Conservation (phyloP, 2,329 filamentous ascomycete species). For the Fusarium coffeatum region DNA sequence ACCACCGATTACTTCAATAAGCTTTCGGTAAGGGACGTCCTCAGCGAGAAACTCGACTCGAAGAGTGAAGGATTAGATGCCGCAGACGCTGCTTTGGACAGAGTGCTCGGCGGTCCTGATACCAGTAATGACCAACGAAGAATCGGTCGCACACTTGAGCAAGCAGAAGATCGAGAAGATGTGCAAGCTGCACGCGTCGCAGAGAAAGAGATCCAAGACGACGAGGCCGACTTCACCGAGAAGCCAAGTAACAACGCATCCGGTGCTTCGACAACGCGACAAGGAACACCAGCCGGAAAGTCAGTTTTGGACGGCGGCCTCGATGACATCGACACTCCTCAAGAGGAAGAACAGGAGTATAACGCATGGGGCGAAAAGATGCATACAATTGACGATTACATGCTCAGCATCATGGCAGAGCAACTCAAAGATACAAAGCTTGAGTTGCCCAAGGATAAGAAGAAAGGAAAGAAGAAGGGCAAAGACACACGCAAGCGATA, state of each 20-base stretch:
- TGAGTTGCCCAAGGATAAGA: constrained; percentile 73
- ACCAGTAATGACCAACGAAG: constrained; percentile 70
- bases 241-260: constrained; percentile 61
- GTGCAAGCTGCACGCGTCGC: constrained; percentile 87
- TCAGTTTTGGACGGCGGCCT: constrained; percentile 50
- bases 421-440: constrained; percentile 69
- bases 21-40: constrained; percentile 76
- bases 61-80: constrained; percentile 69
- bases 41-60: constrained; percentile 68
- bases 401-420: constrained; percentile 75
- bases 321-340: constrained; percentile 50
- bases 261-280: constrained; percentile 62
- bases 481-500: constrained; percentile 66
- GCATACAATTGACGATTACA: constrained; percentile 77
- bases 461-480: constrained; percentile 69
- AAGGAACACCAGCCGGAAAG: constrained; percentile 62
- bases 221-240: constrained; percentile 87
- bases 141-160: constrained; percentile 80
- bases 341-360: constrained; percentile 57
- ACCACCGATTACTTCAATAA: constrained; percentile 96
- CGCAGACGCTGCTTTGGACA: constrained; percentile 85
- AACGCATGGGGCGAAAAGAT: constrained; percentile 71
- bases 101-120: constrained; percentile 77
- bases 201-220: constrained; percentile 87
- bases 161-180: constrained; percentile 93